Evolutionary conservation across 768 basidiomycete species (phyloP).

Genomic region (Thelephora ganbajun): DNA sequence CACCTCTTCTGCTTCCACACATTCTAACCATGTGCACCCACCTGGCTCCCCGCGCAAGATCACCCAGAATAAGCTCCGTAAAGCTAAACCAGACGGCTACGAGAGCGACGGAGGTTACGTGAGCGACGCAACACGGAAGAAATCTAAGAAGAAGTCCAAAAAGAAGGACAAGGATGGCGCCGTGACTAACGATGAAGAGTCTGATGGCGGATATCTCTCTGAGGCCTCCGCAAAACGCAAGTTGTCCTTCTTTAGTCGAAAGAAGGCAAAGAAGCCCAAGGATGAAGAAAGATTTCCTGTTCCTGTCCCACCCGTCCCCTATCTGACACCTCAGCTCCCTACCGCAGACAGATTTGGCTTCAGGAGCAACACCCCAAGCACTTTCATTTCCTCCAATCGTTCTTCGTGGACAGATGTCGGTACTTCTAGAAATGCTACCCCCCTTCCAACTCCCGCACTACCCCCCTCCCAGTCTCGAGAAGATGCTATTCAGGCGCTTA

Average conservation of each 20-base stretch:
- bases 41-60: constrained; percentile 3
- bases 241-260: constrained; percentile 13
- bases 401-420: not conserved
- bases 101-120: constrained; percentile 40
- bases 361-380: not conserved
- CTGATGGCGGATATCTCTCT: constrained; percentile 18
- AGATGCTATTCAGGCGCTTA: not conserved
- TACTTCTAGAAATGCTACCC: not conserved
- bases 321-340: not conserved
- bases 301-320: not conserved
- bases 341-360: not conserved
- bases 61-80: constrained; percentile 24
- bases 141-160: constrained; percentile 16
- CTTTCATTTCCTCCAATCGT: not conserved
- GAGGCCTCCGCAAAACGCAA: constrained; percentile 18
- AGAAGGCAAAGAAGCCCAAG: constrained; percentile 5
- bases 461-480: not conserved
- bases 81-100: constrained; percentile 31
- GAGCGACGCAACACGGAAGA: constrained; percentile 24
- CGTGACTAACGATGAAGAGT: constrained; percentile 10
- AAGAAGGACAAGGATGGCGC: constrained; percentile 10
- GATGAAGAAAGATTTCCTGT: not conserved
- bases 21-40: not conserved
- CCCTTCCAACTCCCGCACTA: not conserved
- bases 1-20: constrained; percentile 14